Conservation (phyloP, 192 early-diverging fungal species). For the Linnemannia schmuckeri region DNA sequence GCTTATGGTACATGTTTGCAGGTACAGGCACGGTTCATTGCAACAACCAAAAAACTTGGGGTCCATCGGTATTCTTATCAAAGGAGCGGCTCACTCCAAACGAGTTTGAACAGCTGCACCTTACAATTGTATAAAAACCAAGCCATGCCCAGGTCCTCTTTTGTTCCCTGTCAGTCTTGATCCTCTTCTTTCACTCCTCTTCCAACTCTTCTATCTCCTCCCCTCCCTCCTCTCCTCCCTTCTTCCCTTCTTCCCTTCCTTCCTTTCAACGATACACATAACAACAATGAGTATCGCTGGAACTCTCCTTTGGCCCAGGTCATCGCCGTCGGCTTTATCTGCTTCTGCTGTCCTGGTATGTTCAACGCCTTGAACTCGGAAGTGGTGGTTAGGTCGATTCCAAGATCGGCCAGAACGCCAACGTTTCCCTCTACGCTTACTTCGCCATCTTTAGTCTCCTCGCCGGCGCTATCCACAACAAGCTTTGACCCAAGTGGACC, state of each 20-base stretch:
- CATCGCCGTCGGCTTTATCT: slow-evolving; percentile 76
- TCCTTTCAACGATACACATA: slow-evolving; percentile 2
- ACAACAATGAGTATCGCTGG: slow-evolving; percentile 52
- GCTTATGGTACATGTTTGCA: no score
- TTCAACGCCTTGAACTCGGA: slow-evolving; percentile 77
- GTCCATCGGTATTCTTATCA: background rate
- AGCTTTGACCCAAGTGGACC: slow-evolving; percentile 75
- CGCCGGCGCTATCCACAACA: slow-evolving; percentile 81
- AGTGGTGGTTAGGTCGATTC: slow-evolving; percentile 73
- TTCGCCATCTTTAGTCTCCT: slow-evolving; percentile 83
- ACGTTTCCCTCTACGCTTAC: slow-evolving; percentile 79
- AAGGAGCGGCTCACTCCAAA: background rate
- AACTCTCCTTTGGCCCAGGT: slow-evolving; percentile 77
- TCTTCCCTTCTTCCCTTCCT: background rate
- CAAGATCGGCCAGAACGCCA: slow-evolving; percentile 75
- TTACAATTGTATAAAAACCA: background rate
- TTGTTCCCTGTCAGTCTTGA: background rate
- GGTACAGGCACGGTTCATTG: no score
- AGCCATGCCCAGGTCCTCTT: background rate
- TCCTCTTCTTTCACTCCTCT: background rate
- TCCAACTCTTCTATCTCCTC: background rate
- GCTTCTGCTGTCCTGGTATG: slow-evolving; percentile 84
- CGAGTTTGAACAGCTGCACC: background rate
- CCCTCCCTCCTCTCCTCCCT: background rate
- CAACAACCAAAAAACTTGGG: background rate